A percentile compares a stretch with the other conserved stretches of the same genome.
Conservation (phyloP, 331 rosid species). For the Ulmus americana region DNA sequence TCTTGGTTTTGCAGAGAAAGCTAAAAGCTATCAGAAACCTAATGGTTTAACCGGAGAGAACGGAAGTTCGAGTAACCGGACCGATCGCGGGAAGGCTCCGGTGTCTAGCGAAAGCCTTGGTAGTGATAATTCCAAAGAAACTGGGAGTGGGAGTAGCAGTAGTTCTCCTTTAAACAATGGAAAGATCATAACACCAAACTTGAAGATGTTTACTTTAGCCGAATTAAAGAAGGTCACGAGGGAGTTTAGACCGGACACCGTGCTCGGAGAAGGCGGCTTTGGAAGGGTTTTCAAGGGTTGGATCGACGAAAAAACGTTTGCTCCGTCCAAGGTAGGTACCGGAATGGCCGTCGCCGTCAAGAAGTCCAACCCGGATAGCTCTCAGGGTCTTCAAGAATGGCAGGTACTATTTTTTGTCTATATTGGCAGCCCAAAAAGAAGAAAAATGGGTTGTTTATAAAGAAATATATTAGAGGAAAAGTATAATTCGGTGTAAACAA, state of each 20-base stretch:
- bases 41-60: background rate
- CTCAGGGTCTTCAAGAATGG: constrained; percentile 77
- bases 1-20: background rate
- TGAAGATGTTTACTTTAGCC: constrained; percentile 42
- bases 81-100: background rate
- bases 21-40: background rate
- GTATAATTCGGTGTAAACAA: too few species aligned
- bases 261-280: constrained; percentile 86
- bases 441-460: too few species aligned
- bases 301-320: constrained; percentile 47
- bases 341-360: constrained; percentile 85
- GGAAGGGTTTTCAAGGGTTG: constrained; percentile 92
- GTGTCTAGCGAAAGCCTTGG: too few species aligned
- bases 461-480: too few species aligned
- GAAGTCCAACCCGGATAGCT: constrained; percentile 62
- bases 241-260: constrained; percentile 62
- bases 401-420: constrained; percentile 27
- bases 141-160: too few species aligned
- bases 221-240: constrained; percentile 70
- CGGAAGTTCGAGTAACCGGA: background rate
- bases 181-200: constrained; percentile 26
- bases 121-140: background rate
- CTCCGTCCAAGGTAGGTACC: constrained; percentile 56
- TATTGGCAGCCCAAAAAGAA: too few species aligned
- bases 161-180: constrained; percentile 1